Base-by-base conservation (phyloP, 805 yeast species). In the Teunomyces tritomae region DNA sequence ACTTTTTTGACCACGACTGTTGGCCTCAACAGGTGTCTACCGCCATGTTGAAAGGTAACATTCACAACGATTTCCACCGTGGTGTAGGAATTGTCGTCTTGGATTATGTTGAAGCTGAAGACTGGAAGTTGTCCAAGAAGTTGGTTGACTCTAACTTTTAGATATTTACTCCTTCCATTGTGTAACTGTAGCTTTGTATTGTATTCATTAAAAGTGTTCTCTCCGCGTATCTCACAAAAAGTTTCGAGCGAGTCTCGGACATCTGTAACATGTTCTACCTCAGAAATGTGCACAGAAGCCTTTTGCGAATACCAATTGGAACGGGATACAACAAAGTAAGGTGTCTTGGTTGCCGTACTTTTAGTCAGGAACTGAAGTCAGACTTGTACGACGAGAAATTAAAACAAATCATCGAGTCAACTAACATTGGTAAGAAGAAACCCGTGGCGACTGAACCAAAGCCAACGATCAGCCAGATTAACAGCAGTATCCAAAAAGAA, bases 1-100 rank as follows among this genome's bases (percentile, higher is more conserved):
- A 84, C 65, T 84, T 85, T 62, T 84, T 83, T 64, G 80, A 84
- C 64, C 81, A 74, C 44, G 74, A 71, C 41, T 85, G 89, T 64
- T 87, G 94, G 94, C 94, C 94, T 1, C 74, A 77, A 49, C 73
- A 77, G 54, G 80, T 86, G 50, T 80, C 89, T 14, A 68, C 74
- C 47, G 82, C 80, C 47, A 68, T 81, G 65, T 56, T 58, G 13
- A 58, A 64, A 30, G 70, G 73, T 43, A 69, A 73, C 13, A 63
- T 83, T 48, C 72, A 74, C 42, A 72, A 76, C n/a, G 56, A 67
- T 11, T 80, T 80, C 58, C 74, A 70, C 35, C 76, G 71, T 55
- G 84, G 85, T 28, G 71, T 74, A 51, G 94, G 94, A 35, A 71
- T 85, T 36, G 71, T 85, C 40, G 80, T 87, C 26, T 65, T 86